phyloP scores from a whole-genome alignment of 176 grass and related monocot genomes.

The Chloris gayana region DNA sequence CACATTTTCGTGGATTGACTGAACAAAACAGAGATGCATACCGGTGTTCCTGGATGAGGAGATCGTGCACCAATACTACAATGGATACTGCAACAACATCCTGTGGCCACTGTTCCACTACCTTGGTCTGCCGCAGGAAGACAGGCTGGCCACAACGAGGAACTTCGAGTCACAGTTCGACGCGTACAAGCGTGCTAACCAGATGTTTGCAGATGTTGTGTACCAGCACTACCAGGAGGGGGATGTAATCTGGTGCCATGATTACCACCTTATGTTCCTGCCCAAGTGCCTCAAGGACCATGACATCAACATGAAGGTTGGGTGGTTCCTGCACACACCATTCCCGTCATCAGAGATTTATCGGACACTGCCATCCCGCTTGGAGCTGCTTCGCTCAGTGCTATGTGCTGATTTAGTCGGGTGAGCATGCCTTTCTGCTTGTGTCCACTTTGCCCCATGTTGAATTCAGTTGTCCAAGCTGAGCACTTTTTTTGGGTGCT shows the following conservation, averaged over 20 bases:
- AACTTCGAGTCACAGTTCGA: conserved; percentile 97
- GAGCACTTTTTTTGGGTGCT: conserved; percentile 11
- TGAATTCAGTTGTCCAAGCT: conserved; percentile 26
- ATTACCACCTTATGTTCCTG: conserved; percentile 99
- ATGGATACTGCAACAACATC: conserved; percentile 99
- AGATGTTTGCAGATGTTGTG: conserved; percentile 99
- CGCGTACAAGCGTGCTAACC: conserved; percentile 94
- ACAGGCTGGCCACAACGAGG: conserved; percentile 89
- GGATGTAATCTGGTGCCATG: conserved; percentile 99
- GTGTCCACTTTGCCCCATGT: conserved; percentile 1
- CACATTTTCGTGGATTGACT: conserved; percentile 30
- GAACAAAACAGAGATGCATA: conserved; percentile 83
- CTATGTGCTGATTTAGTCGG: conserved; percentile 97
- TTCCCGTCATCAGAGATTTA: conserved; percentile 99
- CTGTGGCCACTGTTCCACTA: conserved; percentile 99
- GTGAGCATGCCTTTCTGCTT: conserved; percentile 54
- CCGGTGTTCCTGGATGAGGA: conserved; percentile 99
- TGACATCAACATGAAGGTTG: conserved; percentile 97
- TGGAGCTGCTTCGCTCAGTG: conserved; percentile 88
- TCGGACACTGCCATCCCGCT: conserved; percentile 87
- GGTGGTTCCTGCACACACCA: conserved; percentile 99
- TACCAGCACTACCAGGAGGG: conserved; percentile 97
- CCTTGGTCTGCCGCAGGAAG: conserved; percentile 95
- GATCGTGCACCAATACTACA: conserved; percentile 99
- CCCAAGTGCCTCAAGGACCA: conserved; percentile 95